phyloP scores from a whole-genome alignment of 306 rosid species.

The Casuarina glauca region DNA sequence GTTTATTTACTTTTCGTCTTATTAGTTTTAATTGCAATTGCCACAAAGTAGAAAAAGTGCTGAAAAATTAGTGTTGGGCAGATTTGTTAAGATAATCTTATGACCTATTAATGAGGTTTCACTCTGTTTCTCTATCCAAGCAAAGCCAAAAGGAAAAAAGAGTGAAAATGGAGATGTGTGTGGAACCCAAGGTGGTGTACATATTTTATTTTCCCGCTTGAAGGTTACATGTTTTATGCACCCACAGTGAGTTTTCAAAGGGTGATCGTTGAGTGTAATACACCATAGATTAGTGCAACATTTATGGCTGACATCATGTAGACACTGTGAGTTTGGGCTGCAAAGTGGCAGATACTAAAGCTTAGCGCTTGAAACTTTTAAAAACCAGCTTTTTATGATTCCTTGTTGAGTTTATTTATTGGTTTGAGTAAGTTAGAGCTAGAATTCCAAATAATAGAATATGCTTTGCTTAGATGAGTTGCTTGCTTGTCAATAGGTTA shows the following conservation, averaged over 20 bases:
- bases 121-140: not conserved
- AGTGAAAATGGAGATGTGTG: not conserved
- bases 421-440: not conserved
- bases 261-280: not conserved
- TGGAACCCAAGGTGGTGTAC: not conserved
- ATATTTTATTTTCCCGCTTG: not conserved
- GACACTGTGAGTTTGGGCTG: not conserved
- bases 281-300: not conserved
- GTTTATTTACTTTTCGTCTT: not conserved
- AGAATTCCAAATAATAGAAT: not conserved
- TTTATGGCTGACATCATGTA: not conserved
- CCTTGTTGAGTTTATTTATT: not conserved
- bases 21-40: not conserved
- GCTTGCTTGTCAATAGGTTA: not conserved
- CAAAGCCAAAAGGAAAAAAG: not conserved
- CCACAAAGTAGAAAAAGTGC: not conserved
- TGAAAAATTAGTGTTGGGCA: not conserved
- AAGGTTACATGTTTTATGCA: not conserved
- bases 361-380: not conserved
- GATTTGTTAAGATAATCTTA: not conserved
- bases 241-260: not conserved
- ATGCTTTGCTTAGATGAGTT: not conserved
- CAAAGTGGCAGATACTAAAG: not conserved
- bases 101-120: not conserved
- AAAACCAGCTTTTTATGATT: conserved; percentile 1